phyloP scores from a whole-genome alignment of 192 early-diverging fungal species.

The Coemansia sp. region DNA sequence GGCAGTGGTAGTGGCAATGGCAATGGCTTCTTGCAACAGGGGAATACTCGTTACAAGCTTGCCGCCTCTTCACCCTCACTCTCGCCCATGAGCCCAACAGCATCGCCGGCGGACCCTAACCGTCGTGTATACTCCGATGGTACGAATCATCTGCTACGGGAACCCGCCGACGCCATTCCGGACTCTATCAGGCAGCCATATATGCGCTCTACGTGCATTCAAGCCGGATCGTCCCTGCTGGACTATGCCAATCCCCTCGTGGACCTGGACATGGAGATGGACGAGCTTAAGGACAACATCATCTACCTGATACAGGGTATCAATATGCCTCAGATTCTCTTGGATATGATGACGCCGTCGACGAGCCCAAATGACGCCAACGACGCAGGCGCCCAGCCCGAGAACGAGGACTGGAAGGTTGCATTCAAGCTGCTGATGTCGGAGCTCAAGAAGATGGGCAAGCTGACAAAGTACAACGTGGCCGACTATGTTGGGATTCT shows the following conservation, averaged over 20 bases:
- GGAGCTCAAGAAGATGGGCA: slow-evolving; percentile 36
- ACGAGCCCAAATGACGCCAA: neutral
- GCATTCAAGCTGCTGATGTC: slow-evolving; percentile 22
- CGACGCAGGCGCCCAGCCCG: neutral
- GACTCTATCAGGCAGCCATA: neutral
- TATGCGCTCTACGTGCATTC: neutral
- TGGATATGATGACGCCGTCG: slow-evolving; percentile 21
- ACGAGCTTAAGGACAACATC: slow-evolving; percentile 37
- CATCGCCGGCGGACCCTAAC: neutral
- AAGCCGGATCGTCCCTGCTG: slow-evolving; percentile 1
- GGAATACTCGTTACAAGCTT: neutral
- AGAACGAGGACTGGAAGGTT: neutral
- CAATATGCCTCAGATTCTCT: slow-evolving; percentile 40
- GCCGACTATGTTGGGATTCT: slow-evolving; percentile 35
- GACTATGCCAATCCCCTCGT: slow-evolving; percentile 1
- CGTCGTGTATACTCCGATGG: neutral
- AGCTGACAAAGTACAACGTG: slow-evolving; percentile 40
- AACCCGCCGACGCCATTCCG: neutral
- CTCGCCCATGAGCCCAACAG: neutral
- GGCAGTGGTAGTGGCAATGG: neutral
- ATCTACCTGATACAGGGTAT: slow-evolving; percentile 38
- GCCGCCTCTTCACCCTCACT: neutral
- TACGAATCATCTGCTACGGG: neutral
- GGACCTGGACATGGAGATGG: slow-evolving; percentile 14
- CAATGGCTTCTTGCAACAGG: neutral